Percentiles rank a stretch among this genome's conserved stretches.
These are phyloP conservation scores for Saksenaea oblongispora DNA, from an alignment of 371 early-diverging fungal genomes.

Conservation along the genomic window DNA sequence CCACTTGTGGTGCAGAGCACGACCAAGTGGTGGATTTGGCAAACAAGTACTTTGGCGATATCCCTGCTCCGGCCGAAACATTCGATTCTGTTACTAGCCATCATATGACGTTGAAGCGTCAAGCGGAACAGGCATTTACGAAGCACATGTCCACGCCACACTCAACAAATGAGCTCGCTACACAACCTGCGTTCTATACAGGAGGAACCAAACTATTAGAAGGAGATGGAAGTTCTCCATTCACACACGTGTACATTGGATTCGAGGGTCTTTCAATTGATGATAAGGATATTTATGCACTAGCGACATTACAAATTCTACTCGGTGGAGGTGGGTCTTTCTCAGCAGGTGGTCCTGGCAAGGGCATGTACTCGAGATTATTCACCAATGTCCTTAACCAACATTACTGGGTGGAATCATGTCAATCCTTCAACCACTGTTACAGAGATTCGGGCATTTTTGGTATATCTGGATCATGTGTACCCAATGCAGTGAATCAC, in stretches of 20 bases:
- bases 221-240: constrained; percentile 61
- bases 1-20: constrained; percentile 89
- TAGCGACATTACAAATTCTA: constrained; percentile 88
- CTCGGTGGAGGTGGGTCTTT: constrained; percentile 97
- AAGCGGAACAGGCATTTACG: constrained; percentile 4
- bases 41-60: constrained; percentile 63
- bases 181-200: constrained; percentile 70
- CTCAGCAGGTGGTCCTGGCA: constrained; percentile 98
- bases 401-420: constrained; percentile 92
- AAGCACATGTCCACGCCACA: constrained; percentile 1
- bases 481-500: constrained; percentile 64
- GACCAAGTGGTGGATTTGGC: constrained; percentile 76
- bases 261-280: constrained; percentile 83
- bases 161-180: constrained; percentile 36
- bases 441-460: constrained; percentile 92
- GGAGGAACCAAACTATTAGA: constrained; percentile 80
- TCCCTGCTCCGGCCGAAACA: constrained; percentile 36
- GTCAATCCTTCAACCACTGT: constrained; percentile 87
- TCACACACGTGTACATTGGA: constrained; percentile 88
- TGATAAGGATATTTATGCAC: constrained; percentile 88
- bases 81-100: constrained; percentile 42
- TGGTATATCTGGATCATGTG: constrained; percentile 88
- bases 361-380: constrained; percentile 97
- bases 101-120: constrained; percentile 31
- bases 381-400: constrained; percentile 95